Base-by-base conservation (phyloP, 495 filamentous ascomycete species). In the Penicillium paxilli region DNA sequence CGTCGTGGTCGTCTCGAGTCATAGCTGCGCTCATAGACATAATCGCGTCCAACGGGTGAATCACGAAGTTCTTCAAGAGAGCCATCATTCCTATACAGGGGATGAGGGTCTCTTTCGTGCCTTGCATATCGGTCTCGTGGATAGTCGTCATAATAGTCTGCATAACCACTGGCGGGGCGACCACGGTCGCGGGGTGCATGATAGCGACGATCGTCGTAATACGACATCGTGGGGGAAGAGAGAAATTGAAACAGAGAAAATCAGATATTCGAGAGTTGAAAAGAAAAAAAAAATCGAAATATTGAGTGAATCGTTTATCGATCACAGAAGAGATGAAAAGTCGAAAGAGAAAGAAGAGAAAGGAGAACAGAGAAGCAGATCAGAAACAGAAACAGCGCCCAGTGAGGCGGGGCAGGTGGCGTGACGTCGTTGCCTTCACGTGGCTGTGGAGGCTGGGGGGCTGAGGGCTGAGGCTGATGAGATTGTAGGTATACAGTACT, bases 1-100 rank as follows among this genome's bases (percentile, higher is more conserved):
- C 65, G 68, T 20, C 84, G 76, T 51, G 67, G 59, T 22, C 71
- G 73, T 22, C 74, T 63, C 40, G 68, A 58, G 52, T 63, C 73
- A 66, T 76, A 83, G 51, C 66, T 83, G 71, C 81, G 73, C 51
- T 72, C 66, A 69, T 67, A 85, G 75, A 25, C 60, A 51, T 66
- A 69, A 2, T 62, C 57, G 23, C 74, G 70, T 47, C 63, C 68
- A 12, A 87, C 84, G 0, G 83, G 85, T 55, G 87, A 89, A 26
- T 88, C 84, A 44, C 85, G 81, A 53, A 76, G 79, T 68, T 88
- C 83, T 68, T 90, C 87, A 55, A 88, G 79, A 23, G 85, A 73
- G 51, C 86, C 85, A 57, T 78, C 77, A 54, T 85, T 81, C 52
- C 78, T 73, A 45, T 72, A 64, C 44, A 80, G 79, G 46, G 79